These are phyloP conservation scores for Phytophthora meadii DNA, from an alignment of 352 stramenopile species.

Conservation along the genomic window DNA sequence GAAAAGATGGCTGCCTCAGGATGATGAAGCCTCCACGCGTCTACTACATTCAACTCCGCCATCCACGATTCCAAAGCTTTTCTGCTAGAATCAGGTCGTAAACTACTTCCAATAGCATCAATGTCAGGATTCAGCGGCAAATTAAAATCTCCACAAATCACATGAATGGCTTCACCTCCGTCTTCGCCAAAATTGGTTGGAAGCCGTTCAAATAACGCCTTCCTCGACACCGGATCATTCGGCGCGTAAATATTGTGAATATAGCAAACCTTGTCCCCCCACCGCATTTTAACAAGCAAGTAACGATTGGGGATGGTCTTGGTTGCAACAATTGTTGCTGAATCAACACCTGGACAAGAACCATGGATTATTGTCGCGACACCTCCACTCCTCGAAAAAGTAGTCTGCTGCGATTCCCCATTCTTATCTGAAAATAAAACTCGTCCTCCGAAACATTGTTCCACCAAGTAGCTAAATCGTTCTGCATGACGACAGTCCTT, in stretches of 20 bases:
- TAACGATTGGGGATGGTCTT: background rate
- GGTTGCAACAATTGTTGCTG: background rate
- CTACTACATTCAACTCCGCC: background rate
- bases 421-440: slow-evolving; percentile 10
- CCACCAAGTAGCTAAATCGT: slow-evolving; percentile 4
- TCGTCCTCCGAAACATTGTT: background rate
- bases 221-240: slow-evolving; percentile 5
- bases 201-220: background rate
- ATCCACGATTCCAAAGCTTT: background rate
- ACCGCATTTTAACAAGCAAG: background rate
- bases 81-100: background rate
- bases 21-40: slow-evolving; percentile 19
- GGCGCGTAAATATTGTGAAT: slow-evolving; percentile 19
- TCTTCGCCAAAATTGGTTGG: slow-evolving; percentile 2
- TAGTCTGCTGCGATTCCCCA: background rate
- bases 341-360: slow-evolving; percentile 1
- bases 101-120: background rate
- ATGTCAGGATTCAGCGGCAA: background rate
- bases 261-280: background rate
- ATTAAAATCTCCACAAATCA: slow-evolving; percentile 4
- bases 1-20: background rate
- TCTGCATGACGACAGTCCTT: background rate
- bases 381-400: slow-evolving; percentile 1
- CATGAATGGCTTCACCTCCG: background rate
- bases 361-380: slow-evolving; percentile 11